These are phyloP conservation scores for Tripterygium wilfordii DNA, from an alignment of 177 flowering plant species.

Conservation along the genomic window DNA sequence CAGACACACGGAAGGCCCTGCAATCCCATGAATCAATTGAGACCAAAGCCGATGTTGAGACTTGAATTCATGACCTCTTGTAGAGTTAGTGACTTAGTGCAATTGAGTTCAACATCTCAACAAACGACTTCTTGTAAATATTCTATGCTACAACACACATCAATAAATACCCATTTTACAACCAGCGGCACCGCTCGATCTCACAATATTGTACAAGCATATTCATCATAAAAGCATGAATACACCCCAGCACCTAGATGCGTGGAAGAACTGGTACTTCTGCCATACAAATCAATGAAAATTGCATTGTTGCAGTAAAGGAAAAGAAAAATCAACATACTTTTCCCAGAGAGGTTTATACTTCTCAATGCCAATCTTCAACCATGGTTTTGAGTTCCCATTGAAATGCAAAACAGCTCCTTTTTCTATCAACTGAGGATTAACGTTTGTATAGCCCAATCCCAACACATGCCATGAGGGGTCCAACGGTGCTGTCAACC, in stretches of 20 bases:
- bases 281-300: constrained; percentile 35
- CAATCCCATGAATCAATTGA: no score
- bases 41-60: no score
- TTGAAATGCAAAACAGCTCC: constrained; percentile 86
- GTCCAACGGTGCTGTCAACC: constrained; percentile 70
- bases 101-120: no score
- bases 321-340: constrained; percentile 67
- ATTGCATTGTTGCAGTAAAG: constrained; percentile 59
- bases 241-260: no score
- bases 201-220: constrained; percentile 12
- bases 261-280: no score
- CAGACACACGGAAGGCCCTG: no score
- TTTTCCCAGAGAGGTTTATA: constrained; percentile 83
- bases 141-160: constrained; percentile 8
- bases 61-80: no score
- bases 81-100: no score
- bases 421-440: constrained; percentile 49
- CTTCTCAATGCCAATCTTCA: constrained; percentile 82
- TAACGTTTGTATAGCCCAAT: constrained; percentile 72
- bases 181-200: constrained; percentile 17
- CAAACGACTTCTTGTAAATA: no score
- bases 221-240: no score
- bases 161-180: constrained; percentile 12
- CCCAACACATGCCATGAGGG: constrained; percentile 81
- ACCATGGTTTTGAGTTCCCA: constrained; percentile 91